Evolutionary conservation across 345 rosid species (phyloP).

Genomic region (Litchi chinensis): DNA sequence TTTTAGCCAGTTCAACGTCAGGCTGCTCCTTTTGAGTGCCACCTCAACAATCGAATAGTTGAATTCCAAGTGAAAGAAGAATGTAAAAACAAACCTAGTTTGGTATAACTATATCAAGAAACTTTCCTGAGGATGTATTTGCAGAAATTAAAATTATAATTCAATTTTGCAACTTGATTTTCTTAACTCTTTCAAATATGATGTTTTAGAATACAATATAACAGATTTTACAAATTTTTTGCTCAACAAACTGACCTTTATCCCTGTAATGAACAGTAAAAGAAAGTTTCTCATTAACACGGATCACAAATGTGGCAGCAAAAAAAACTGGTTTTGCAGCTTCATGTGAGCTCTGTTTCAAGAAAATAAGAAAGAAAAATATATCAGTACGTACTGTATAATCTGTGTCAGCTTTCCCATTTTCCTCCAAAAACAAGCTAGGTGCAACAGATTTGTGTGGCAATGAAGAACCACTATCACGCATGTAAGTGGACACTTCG

Average conservation of each 20-base stretch:
- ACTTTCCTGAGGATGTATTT: neutral
- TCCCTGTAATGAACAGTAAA: neutral
- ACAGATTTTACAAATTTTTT: neutral
- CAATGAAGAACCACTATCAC: conserved; percentile 63
- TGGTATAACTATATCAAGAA: neutral
- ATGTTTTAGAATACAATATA: conserved; percentile 4
- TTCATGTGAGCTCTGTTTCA: neutral
- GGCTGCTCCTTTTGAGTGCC: conserved; percentile 7
- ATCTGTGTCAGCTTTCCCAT: conserved; percentile 60
- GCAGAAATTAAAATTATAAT: neutral
- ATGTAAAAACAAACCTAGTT: neutral
- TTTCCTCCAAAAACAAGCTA: conserved; percentile 59
- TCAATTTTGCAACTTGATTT: neutral
- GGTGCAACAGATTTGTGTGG: conserved; percentile 58
- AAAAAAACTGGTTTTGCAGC: conserved; percentile 2
- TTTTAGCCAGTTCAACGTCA: neutral
- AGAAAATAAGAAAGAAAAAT: conserved; percentile 11
- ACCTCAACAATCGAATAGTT: neutral
- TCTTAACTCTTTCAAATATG: neutral
- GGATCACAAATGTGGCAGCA: neutral
- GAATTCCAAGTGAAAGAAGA: neutral
- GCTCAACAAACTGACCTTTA: conserved; percentile 1
- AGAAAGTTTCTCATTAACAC: neutral
- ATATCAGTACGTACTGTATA: conserved; percentile 46
- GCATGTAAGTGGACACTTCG: conserved; percentile 87